Evolutionary conservation across 306 rosid genomes (phyloP).

Genomic region (Pterocarpus macrocarpus): DNA sequence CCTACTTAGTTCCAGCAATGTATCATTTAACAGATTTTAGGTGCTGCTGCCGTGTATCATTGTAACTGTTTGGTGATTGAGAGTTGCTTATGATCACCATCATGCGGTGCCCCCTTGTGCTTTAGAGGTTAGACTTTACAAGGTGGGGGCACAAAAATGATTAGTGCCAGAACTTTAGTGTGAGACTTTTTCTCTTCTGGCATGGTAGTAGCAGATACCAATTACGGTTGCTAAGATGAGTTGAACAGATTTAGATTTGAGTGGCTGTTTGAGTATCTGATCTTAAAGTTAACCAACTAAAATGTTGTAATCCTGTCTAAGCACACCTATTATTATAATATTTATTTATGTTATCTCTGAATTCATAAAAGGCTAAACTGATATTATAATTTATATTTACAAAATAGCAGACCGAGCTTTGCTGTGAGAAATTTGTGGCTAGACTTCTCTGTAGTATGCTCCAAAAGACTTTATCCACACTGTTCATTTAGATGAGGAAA

Average conservation of each 20-base stretch:
- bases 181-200: background rate
- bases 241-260: background rate
- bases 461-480: background rate
- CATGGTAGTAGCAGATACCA: background rate
- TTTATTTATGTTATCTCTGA: background rate
- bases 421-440: background rate
- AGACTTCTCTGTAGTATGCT: background rate
- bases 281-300: background rate
- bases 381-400: no score
- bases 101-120: conserved; percentile 11
- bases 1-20: conserved; percentile 44
- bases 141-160: background rate
- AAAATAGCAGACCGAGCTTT: background rate
- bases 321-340: background rate
- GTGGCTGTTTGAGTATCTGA: background rate
- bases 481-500: no score
- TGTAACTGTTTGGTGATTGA: conserved; percentile 23
- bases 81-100: background rate
- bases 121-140: background rate
- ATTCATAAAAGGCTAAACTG: background rate
- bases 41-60: conserved; percentile 29
- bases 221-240: background rate
- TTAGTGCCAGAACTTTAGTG: background rate
- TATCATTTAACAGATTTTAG: conserved; percentile 43
- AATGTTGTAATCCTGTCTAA: background rate